These are phyloP conservation scores for Panicum virgatum DNA, from an alignment of 202 grass and related monocot genomes.

Conservation along the genomic window DNA sequence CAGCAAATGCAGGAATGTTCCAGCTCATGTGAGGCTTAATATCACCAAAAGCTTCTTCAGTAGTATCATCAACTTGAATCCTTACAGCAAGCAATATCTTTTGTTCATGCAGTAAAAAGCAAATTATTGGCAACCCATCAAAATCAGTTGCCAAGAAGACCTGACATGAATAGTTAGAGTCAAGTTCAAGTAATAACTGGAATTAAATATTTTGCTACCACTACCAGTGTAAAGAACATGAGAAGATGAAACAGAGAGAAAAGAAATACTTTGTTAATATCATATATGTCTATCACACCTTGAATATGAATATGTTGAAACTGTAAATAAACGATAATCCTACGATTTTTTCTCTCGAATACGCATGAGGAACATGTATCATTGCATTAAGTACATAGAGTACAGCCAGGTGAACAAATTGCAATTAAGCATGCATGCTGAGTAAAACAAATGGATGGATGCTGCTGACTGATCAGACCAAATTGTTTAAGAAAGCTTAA, in stretches of 20 bases:
- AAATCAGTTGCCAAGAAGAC: conserved; percentile 94
- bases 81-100: conserved; percentile 80
- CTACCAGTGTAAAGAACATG: conserved; percentile 16
- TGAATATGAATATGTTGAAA: background rate
- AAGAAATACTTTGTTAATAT: background rate
- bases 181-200: conserved; percentile 30
- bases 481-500: conserved; percentile 25
- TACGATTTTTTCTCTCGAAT: background rate
- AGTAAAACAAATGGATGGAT: background rate
- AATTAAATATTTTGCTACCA: conserved; percentile 17
- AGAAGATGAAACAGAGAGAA: conserved; percentile 6
- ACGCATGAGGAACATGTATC: background rate
- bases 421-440: background rate
- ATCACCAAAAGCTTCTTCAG: conserved; percentile 60
- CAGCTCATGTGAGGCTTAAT: conserved; percentile 82
- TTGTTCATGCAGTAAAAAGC: conserved; percentile 80
- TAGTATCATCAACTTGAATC: conserved; percentile 64
- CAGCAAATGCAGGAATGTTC: conserved; percentile 87
- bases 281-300: background rate
- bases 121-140: conserved; percentile 78
- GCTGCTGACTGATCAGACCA: background rate
- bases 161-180: conserved; percentile 47
- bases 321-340: conserved; percentile 12
- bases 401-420: background rate
- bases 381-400: background rate